phyloP scores from a whole-genome alignment of 148 eudicot species.

The Mesembryanthemum crystallinum region DNA sequence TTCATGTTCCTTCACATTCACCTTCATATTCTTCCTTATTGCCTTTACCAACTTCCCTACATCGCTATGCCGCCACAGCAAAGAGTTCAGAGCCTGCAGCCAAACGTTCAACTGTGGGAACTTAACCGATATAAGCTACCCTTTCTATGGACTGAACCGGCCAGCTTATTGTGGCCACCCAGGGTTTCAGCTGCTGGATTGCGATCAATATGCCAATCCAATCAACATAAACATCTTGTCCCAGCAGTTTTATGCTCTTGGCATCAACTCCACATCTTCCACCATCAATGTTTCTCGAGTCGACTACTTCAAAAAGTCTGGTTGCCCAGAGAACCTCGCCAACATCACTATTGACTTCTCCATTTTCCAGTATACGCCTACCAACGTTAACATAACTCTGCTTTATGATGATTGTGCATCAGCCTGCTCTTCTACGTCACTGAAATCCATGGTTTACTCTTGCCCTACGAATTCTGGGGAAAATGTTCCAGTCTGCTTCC shows the following conservation, averaged over 20 bases:
- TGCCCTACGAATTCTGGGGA: constrained; percentile 18
- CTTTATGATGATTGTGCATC: constrained; percentile 26
- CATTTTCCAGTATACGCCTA: neutral
- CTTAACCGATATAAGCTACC: neutral
- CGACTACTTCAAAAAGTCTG: neutral
- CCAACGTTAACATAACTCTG: neutral
- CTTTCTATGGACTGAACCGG: constrained; percentile 2
- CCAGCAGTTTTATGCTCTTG: constrained; percentile 4
- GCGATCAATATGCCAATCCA: neutral
- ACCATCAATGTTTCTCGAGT: neutral
- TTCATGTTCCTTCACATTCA: neutral
- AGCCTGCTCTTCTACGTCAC: neutral
- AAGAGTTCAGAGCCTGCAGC: neutral
- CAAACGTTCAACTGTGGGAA: neutral
- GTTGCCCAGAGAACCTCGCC: constrained; percentile 3
- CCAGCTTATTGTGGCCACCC: neutral
- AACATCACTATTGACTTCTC: neutral
- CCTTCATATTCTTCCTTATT: constrained; percentile 3
- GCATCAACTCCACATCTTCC: neutral
- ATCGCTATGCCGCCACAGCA: neutral
- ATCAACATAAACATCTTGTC: constrained; percentile 9
- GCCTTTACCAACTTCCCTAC: neutral
- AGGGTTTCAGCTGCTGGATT: neutral
- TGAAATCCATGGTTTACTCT: neutral
- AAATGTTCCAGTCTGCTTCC: neutral